Base-by-base conservation (phyloP, 345 rosid species). In the Leavenworthia alabamica region DNA sequence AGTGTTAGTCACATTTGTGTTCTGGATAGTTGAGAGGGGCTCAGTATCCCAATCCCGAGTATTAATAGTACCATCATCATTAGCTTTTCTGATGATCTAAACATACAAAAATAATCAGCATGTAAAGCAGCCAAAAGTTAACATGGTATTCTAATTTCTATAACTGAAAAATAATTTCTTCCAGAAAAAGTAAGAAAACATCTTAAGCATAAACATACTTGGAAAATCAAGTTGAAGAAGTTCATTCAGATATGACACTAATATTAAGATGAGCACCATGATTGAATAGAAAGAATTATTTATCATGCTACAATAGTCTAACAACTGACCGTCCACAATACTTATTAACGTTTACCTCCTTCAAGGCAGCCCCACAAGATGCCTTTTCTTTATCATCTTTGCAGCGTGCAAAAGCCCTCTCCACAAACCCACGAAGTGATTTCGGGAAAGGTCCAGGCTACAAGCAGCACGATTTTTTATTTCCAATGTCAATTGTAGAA, bases 371-470 rank as follows among this genome's bases (percentile, higher is more conserved):
- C 73, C 82, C 86, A 62, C 84, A 88, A 75, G 87, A 91, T 70
- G 64, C 77, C 44, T 66, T 77, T 74, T 86, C 85, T 58, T 78
- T 72, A 32, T 94, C 97, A 81, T 77, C 84, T 68, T 83, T 82
- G 78, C 96, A 88, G 35, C 84, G 89, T 66, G 81, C 75, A 66
- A 94, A 68, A 69, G 84, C 97, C 73, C 95, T 94, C 77, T 90
- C 97, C 35, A 88, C 97, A 74, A 84, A 94, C 58, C 81, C 86
- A 33, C 84, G 75, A 23, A 94, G 77, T 3, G 99, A 88, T 65
- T 78, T 83, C 0, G 96, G 99, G 67, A 90, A 82, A 60, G 56
- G 44, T 31, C 81, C 85, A 78, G 83, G 78, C 99, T 94, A 81
- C 72, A 75, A 61, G 71, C 39, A 75, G 56, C 4, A 8, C 1